Percentiles rank a stretch among this genome's conserved stretches.
Conservation (phyloP, 176 grass and related monocot genomes). For the Avena atlantica region DNA sequence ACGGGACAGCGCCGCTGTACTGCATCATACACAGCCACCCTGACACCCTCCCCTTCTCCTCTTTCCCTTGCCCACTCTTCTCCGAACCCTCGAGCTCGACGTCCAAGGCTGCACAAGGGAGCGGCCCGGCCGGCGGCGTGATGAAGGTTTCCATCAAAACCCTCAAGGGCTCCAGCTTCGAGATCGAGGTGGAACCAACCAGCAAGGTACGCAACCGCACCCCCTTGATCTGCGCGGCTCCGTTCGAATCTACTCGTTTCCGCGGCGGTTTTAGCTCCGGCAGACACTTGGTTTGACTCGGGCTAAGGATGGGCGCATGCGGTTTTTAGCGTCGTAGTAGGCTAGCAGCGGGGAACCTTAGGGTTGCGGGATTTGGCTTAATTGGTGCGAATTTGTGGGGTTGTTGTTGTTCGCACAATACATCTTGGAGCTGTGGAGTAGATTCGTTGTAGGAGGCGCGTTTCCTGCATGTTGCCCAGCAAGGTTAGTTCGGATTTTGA, state of each 20-base stretch:
- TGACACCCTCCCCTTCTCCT: background rate
- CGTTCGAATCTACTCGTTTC: background rate
- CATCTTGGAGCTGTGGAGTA: background rate
- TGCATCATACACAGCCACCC: background rate
- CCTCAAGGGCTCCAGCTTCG: slow-evolving; percentile 73
- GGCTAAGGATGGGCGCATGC: background rate
- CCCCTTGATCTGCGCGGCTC: slow-evolving; percentile 36
- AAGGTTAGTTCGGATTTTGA: background rate
- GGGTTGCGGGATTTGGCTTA: slow-evolving; percentile 18
- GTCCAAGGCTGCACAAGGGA: background rate
- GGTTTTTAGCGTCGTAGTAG: background rate
- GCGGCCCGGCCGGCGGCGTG: slow-evolving; percentile 24
- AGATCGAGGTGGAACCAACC: slow-evolving; percentile 65
- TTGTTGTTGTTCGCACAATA: background rate
- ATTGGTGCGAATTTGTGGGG: background rate
- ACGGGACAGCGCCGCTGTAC: background rate
- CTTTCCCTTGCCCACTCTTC: slow-evolving; percentile 2
- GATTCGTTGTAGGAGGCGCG: background rate
- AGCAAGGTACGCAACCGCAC: slow-evolving; percentile 53
- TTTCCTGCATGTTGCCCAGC: background rate
- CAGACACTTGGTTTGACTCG: background rate
- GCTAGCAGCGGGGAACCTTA: slow-evolving; percentile 6
- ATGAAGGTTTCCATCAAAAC: slow-evolving; percentile 88
- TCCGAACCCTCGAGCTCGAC: slow-evolving; percentile 23
- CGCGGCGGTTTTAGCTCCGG: background rate